Evolutionary conservation across 768 basidiomycete genomes (phyloP).

Genomic region (Albatrellus ellisii): DNA sequence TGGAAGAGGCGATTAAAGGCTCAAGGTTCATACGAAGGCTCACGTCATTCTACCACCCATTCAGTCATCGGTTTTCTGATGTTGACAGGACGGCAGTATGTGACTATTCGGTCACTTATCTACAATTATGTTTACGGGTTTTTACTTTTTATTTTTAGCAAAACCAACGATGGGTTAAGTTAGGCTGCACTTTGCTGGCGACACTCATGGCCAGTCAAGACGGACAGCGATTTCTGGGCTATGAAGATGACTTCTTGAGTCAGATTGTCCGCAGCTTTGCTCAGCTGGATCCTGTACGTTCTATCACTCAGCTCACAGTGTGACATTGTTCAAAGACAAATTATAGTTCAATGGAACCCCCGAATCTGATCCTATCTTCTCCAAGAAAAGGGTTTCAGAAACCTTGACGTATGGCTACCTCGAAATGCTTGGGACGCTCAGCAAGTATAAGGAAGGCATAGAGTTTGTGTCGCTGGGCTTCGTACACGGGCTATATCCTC

Average conservation of each 20-base stretch:
- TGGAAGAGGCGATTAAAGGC: slow-evolving; percentile 91
- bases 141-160: slow-evolving; percentile 26
- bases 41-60: slow-evolving; percentile 91
- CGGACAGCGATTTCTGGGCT: slow-evolving; percentile 66
- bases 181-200: slow-evolving; percentile 73
- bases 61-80: slow-evolving; percentile 77
- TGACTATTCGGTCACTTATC: neutral
- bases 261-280: slow-evolving; percentile 83
- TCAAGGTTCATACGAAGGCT: slow-evolving; percentile 81
- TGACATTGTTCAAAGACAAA: neutral
- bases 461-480: slow-evolving; percentile 33
- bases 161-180: slow-evolving; percentile 72
- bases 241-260: slow-evolving; percentile 73
- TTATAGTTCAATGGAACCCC: slow-evolving; percentile 57
- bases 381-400: slow-evolving; percentile 65
- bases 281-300: slow-evolving; percentile 80
- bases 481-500: slow-evolving; percentile 1
- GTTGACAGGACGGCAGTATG: slow-evolving; percentile 54
- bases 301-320: neutral
- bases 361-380: slow-evolving; percentile 72
- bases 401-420: slow-evolving; percentile 88
- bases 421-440: slow-evolving; percentile 88
- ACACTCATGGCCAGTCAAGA: slow-evolving; percentile 77
- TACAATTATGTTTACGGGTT: neutral
- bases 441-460: slow-evolving; percentile 79